Evolutionary conservation across 352 stramenopile genomes (phyloP).

Genomic region (Phytopythium sindhum): DNA sequence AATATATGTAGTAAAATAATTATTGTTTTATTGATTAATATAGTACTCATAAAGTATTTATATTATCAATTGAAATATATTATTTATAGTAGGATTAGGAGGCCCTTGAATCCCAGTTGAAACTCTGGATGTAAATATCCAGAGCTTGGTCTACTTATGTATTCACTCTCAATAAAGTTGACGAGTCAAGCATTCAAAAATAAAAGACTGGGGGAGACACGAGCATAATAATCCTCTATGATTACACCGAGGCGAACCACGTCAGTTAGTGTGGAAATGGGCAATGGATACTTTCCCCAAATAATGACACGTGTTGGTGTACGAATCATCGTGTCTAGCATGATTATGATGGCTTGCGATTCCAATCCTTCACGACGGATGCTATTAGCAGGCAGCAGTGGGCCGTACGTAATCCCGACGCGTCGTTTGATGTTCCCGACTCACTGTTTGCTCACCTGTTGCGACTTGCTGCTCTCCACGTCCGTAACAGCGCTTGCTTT

Average conservation of each 20-base stretch:
- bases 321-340: no score
- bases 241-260: not conserved
- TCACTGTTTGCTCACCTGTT: not conserved
- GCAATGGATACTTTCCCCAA: conserved; percentile 6
- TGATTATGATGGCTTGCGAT: not conserved
- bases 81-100: no score
- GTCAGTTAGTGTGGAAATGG: not conserved
- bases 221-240: not conserved
- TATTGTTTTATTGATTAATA: no score
- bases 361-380: not conserved
- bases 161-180: not conserved
- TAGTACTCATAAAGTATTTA: no score
- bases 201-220: no score
- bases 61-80: no score
- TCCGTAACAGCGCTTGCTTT: conserved; percentile 3
- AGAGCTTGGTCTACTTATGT: no score
- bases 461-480: not conserved
- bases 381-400: not conserved
- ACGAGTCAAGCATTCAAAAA: no score
- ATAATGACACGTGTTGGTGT: no score
- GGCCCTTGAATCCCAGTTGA: no score
- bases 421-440: not conserved
- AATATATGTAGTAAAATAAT: no score
- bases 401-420: not conserved
- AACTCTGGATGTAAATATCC: no score